phyloP scores from a whole-genome alignment of 2,329 filamentous ascomycete species.

The Anthostomella pinea region DNA sequence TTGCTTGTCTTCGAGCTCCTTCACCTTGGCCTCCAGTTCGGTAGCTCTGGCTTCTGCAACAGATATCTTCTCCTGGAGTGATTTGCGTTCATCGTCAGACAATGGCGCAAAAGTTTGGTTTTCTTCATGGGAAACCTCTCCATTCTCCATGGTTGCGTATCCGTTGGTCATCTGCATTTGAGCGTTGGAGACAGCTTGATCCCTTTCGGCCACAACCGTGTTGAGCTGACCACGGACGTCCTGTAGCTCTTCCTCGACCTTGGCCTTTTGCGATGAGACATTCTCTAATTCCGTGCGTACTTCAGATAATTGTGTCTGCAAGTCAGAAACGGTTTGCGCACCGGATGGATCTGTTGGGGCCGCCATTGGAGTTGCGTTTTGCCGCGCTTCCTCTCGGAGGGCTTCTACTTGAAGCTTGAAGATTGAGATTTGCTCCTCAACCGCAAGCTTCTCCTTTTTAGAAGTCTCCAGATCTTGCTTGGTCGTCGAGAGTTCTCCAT shows the following conservation, averaged over 20 bases:
- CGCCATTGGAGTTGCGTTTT: slow-evolving; percentile 38
- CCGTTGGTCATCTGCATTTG: slow-evolving; percentile 26
- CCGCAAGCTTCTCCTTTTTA: slow-evolving; percentile 33
- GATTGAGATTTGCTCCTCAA: slow-evolving; percentile 42
- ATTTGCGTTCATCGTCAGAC: slow-evolving; percentile 57
- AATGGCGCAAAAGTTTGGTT: slow-evolving; percentile 31
- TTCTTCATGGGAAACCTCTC: slow-evolving; percentile 17
- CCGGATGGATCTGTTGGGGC: slow-evolving; percentile 36
- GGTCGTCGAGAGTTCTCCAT: slow-evolving; percentile 36
- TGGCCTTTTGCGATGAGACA: slow-evolving; percentile 65
- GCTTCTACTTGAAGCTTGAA: slow-evolving; percentile 37
- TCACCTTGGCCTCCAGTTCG: slow-evolving; percentile 62
- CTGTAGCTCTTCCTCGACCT: slow-evolving; percentile 62
- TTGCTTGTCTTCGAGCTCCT: slow-evolving; percentile 62
- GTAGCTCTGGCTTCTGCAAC: slow-evolving; percentile 59
- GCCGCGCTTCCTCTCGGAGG: slow-evolving; percentile 27
- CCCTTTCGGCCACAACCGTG: slow-evolving; percentile 59
- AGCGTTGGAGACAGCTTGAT: slow-evolving; percentile 52
- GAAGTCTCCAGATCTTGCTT: slow-evolving; percentile 55
- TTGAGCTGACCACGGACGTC: slow-evolving; percentile 58
- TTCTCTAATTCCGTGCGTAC: slow-evolving; percentile 62
- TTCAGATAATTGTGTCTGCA: slow-evolving; percentile 49
- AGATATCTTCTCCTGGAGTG: slow-evolving; percentile 60
- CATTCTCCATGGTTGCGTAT: slow-evolving; percentile 30
- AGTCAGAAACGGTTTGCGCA: slow-evolving; percentile 44